Percentiles rank a stretch among this genome's conserved stretches.
phyloP scores from a whole-genome alignment of 495 filamentous ascomycete genomes.

The Aspergillus bridgeri region DNA sequence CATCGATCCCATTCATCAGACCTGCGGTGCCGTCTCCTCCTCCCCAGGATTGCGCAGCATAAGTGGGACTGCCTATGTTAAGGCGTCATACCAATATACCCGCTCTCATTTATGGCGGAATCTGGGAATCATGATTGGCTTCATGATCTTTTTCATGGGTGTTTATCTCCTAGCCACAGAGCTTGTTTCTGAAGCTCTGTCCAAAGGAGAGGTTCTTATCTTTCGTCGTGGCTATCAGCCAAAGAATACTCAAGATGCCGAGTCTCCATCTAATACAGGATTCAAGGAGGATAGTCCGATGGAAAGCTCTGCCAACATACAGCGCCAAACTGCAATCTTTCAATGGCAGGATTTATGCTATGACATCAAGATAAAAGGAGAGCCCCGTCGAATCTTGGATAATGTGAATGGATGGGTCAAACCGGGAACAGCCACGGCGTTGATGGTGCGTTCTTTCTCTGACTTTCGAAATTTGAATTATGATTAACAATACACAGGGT shows the following conservation, averaged over 20 bases:
- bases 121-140: conserved; percentile 56
- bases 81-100: conserved; percentile 44
- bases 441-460: conserved; percentile 26
- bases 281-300: conserved; percentile 17
- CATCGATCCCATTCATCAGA: conserved; percentile 11
- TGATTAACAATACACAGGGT: conserved; percentile 52
- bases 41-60: conserved; percentile 39
- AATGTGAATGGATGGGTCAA: conserved; percentile 59
- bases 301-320: conserved; percentile 30
- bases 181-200: conserved; percentile 22
- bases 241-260: conserved; percentile 8
- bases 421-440: conserved; percentile 54
- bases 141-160: conserved; percentile 51
- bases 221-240: conserved; percentile 32
- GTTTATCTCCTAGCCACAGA: conserved; percentile 33
- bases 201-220: conserved; percentile 38
- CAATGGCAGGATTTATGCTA: conserved; percentile 70
- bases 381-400: conserved; percentile 7
- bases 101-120: conserved; percentile 56
- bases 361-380: conserved; percentile 7
- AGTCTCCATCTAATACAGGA: conserved; percentile 19
- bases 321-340: conserved; percentile 51
- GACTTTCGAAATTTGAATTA: conserved; percentile 56
- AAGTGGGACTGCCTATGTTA: conserved; percentile 42
- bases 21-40: conserved; percentile 49